Base-by-base conservation (phyloP, 768 basidiomycete genomes). In the Suillus occidentalis region DNA sequence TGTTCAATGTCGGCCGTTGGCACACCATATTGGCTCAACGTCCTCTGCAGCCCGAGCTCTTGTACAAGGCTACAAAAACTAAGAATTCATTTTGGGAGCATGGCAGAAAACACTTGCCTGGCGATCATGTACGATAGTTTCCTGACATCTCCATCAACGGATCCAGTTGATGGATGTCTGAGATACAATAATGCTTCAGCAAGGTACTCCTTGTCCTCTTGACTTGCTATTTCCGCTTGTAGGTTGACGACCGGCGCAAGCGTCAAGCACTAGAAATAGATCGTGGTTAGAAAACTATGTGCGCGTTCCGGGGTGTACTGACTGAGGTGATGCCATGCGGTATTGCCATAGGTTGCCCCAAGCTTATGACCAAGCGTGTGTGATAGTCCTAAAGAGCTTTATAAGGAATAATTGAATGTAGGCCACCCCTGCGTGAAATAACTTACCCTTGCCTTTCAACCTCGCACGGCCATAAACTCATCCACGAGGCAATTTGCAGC, bases 271-370 rank as follows among this genome's bases (percentile, higher is more conserved):
- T 92, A 61, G 42, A 45, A 40, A 61, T 52, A 56, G 3, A 28
- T 28, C 61, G 6, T n/a, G 63, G 40, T 70, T 52, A 57, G 60
- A 55, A 47, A 57, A 64, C 55, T 20, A 16, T 55, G 22, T n/a
- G 13, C 14, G 22, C 5, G 16, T 39, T 47, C 34, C 25, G 52
- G 20, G 18, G 10, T 63, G 61, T 20, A 70, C 85, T 75, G 66
- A 90, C 90, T n/a, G 91, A 92, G 5, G 92, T 92, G 66, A 92
- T 89, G 10, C 92, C 92, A 72, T 94, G 91, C 25, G 91, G 89
- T 63, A 94, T 92, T 60, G n/a, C 81, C 77, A 70, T 92, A 94
- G 50, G 80, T 79, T 20, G 90, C 90, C 4, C 91, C 91, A 13
- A 91, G 82, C 70, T 83, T 86, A 73, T 92, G 89, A 6, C 91